Base-by-base conservation (phyloP, 371 early-diverging fungal species). In the Phascolomyces articulosus region DNA sequence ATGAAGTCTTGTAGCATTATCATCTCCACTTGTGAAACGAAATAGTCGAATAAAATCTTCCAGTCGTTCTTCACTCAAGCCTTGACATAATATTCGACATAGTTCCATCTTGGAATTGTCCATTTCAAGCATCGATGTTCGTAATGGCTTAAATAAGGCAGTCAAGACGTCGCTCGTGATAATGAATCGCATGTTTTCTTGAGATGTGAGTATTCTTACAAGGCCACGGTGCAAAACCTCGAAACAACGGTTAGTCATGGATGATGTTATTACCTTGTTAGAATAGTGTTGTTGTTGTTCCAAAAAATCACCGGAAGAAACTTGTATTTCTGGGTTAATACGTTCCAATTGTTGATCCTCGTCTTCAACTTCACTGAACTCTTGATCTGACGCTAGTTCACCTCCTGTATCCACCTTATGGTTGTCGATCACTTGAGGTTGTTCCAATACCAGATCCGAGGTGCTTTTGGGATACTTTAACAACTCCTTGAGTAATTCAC, bases 1-100 rank as follows among this genome's bases (percentile, higher is more conserved):
- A 34, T 74, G 68, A 3, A 74, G 58, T 28, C 67, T 67, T 9
- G 70, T 65, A 0, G 78, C 73, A 54, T 57, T 64, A 28, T 68
- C 27, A n/a, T 78, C 70, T 26, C 51, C 54, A 15, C 64, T 58
- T 2, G 77, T 71, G 26, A 74, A 78, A 10, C 49, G 48, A 27
- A 69, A 72, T 1, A 78, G 47, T 4, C 54, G 64, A 40, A 38
- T 20, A 13, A 69, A 70, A 13, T 74, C 71, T 0, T 27, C n/a
- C 9, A 69, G 31, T 11, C 59, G 64, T 40, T 67, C 62, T 11
- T 66, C 21, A 28, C 56, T 61, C 24, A 77, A 41, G 13, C 55
- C 58, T 15, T 40, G 26, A n/a, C 68, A 64, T 6, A 77, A 41
- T 15, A n/a, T 16, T 8, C 38, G 58, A 13, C 62, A 27, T 53